These are phyloP conservation scores for Capillidium heterosporum DNA, from an alignment of 371 early-diverging fungal genomes.

Conservation along the genomic window DNA sequence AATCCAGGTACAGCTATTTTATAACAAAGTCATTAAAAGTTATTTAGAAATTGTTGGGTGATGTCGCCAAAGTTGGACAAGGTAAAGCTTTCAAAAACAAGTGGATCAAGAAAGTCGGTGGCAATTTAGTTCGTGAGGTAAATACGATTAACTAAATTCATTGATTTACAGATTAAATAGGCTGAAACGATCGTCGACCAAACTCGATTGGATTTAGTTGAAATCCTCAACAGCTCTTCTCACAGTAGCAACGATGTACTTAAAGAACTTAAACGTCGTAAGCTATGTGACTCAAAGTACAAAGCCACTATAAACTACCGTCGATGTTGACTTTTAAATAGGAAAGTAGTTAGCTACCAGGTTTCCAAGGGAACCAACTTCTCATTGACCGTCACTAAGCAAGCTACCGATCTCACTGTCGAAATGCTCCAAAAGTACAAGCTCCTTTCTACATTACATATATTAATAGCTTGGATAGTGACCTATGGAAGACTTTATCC, in stretches of 20 bases:
- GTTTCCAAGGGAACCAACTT: slow-evolving; percentile 84
- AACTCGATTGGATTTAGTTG: slow-evolving; percentile 52
- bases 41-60: slow-evolving; percentile 39
- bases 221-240: slow-evolving; percentile 39
- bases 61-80: slow-evolving; percentile 77
- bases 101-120: slow-evolving; percentile 79
- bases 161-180: slow-evolving; percentile 9
- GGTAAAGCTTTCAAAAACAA: slow-evolving; percentile 91
- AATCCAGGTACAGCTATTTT: slow-evolving; percentile 31
- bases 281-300: slow-evolving; percentile 58
- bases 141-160: not conserved
- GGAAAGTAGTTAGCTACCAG: slow-evolving; percentile 66
- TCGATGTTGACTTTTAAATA: slow-evolving; percentile 11
- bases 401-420: slow-evolving; percentile 87
- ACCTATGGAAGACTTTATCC: slow-evolving; percentile 73
- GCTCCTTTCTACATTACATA: not conserved
- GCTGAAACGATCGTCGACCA: slow-evolving; percentile 72
- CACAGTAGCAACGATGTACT: slow-evolving; percentile 43
- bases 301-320: slow-evolving; percentile 5
- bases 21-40: not conserved
- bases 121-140: slow-evolving; percentile 33
- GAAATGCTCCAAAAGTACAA: slow-evolving; percentile 76
- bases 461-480: slow-evolving; percentile 25
- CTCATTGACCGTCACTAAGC: slow-evolving; percentile 60
- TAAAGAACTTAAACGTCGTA: slow-evolving; percentile 77